Base-by-base conservation (phyloP, 2,329 filamentous ascomycete species). In the Fusarium sp. region DNA sequence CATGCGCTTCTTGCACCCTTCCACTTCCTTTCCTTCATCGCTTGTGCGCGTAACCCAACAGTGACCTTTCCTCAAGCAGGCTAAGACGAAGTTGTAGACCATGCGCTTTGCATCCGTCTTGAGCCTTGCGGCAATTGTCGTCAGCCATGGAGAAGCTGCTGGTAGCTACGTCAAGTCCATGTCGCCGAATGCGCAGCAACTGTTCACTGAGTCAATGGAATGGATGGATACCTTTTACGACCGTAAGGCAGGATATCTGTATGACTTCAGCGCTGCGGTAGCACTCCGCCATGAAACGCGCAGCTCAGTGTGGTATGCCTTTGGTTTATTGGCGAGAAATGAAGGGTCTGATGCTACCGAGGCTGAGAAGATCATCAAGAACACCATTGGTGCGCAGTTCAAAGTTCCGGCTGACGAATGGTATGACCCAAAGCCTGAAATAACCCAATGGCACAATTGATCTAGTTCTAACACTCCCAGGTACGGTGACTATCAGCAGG, bases 151-250 rank as follows among this genome's bases (percentile, higher is more conserved):
- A 8, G 9, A 50, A 15, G 48, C 48, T 4, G 9, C 48, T 0
- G 32, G 20, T 12, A 50, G 20, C 9, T 50, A 50, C 17, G 48
- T 50, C 1, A 50, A 50, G 32, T 50, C 48, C 32, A 50, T 50
- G 48, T n/a, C 32, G 20, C 48, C 48, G 4, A 66, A 70, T 30
- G 58, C 73, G 14, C 61, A 40, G 6, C 30, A 60, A 7, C 56
- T 76, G 17, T 69, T 76, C 10, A 73, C 64, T 2, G 74, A 76
- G n/a, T 67, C 60, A 5, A 89, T 89, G 86, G 68, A 77, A 7
- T 87, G 86, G 81, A 81, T 89, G 81, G 88, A 90, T 70, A 79
- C 77, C 4, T 85, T 83, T 59, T 90, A 89, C 71, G 88, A 90
- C 66, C 58, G 79, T 4, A 77, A 78, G 4, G 83, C 83, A 9